Evolutionary conservation across 2,329 filamentous ascomycete species (phyloP), one percentile per base, ranked within the genome.

Genomic region (Ophiostoma piceae): DNA sequence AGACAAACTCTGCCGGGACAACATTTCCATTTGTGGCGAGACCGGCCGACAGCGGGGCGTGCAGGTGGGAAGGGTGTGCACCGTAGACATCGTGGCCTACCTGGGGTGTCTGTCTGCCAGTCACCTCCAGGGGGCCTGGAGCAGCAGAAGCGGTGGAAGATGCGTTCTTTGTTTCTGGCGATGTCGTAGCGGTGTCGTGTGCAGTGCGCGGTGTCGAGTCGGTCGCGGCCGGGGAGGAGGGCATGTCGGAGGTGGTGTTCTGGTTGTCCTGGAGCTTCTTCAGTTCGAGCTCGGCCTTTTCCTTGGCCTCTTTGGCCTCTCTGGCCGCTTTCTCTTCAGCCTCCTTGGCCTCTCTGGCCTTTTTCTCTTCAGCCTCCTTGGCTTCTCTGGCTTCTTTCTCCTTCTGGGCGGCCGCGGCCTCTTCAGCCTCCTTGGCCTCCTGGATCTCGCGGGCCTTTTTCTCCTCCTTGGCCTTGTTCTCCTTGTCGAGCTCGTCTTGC

Each of bases 1-100:
- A 72, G 14, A 71, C 47, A 32, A 71, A 71, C 4, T 70, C 68
- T 5, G 69, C 32, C 2, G 60, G 37, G 3, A n/a, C 51, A 26
- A 57, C 47, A 26, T 32, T 62, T 51, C 67, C 70, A 22, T 70
- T 70, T 39, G 62, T 39, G 19, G 62, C 19, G 62, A 11, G 19
- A 3, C 19, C 62, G 9, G 67, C 22, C 2, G 65, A 69, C 32
- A 67, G 67, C 19, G 66, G 26, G n/a, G 43, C 66, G 9, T 26
- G 26, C 14, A 54, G 41, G 8, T 66, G 37, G 9, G 43, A n/a
- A 32, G 67, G 8, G 6, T 37, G 37, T 11, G 26, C 41, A 22
- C 66, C 43, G 14, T 54, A 51, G 19, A 43, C 41, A n/a, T 37
- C 22, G 19, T n/a, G 26, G 22, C 65, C 62, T 37, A 26, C 26